Base-by-base conservation (phyloP, 805 yeast genomes). In the Saccharomycopsis malanga region DNA sequence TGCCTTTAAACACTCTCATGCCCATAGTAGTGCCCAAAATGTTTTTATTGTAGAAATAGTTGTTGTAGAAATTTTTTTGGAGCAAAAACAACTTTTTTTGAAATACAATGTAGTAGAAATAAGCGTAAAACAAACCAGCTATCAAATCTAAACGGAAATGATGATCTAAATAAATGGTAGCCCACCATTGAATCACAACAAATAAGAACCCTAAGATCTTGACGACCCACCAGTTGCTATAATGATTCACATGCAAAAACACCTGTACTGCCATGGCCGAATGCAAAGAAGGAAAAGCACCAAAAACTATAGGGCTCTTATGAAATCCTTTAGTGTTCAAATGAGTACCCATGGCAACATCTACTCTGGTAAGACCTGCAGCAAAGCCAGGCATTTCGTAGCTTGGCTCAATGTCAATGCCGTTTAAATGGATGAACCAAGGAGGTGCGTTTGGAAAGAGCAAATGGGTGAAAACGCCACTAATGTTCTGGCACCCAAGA, bases 371-470 rank as follows among this genome's bases (percentile, higher is more conserved):
- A 37, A 81, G 65, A 1, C 87, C 87, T 12, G 87, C 89, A 2
- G 86, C 83, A 57, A 74, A 82, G 12, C 86, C 86, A 12, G 73
- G 73, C 72, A 77, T 77, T 27, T 73, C 75, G 59, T 81, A 82
- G 52, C 71, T 68, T 1, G 83, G 82, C 7, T 59, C 65, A 48
- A 58, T 70, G 53, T 76, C 73, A 20, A 72, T 71, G 3, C 87
- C 85, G 54, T 81, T 71, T 51, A 77, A 52, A 57, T 76, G 80
- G 40, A 79, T 74, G 59, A 79, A 82, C 81, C 87, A 79, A 2
- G 88, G 88, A 0, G 88, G 84, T 1, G 87, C 84, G 58, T 77
- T 80, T 22, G 89, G 89, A 59, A 80, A 68, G 4, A 71, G 41
- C 32, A 82, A 58, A 59, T 81, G 87, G 2, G 86, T 81, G 34